Evolutionary conservation across 495 filamentous ascomycete genomes (phyloP), one percentile per base, ranked within the genome.

Genomic region (Aspergillus incahuasiensis): DNA sequence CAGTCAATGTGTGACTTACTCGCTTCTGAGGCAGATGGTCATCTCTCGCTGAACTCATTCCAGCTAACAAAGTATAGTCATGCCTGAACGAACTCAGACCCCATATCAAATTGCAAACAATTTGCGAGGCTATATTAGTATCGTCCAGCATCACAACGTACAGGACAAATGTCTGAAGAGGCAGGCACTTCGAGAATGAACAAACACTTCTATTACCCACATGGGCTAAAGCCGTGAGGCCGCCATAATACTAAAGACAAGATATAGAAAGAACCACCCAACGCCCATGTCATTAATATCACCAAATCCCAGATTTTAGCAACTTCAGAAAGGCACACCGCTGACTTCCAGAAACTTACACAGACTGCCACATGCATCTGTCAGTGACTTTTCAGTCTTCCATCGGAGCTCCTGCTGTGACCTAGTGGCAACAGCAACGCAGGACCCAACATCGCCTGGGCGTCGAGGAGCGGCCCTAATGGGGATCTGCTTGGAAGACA

Each of bases 351-450:
- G 51, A 48, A 75, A 96, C 62, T 84, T 86, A 85, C 90, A 95
- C 53, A 96, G 78, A 69, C 91, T 89, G 55, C 80, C 77, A 68
- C 91, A 96, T 2, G 89, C 89, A 67, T 92, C 81, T 68, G 90
- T 87, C 61, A 96, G 74, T 3, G 87, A 87, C 52, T 86, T 81
- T 68, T 91, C 79, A 8, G 91, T 91, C 76, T 90, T 91, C 91
- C 91, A 96, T 16, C 82, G 73, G n/a, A 96, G 82, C 78, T 96
- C 91, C 62, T 84, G 67, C 59, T 91, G 90, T 11, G 91, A 90
- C 38, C 87, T 81, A n/a, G 82, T 81, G 25, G 89, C 89, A 66
- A 92, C 87, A 39, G 91, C 66, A 86, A 75, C 59, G 87, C 91
- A 75, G 86, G 89, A 53, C 81, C 91, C 63, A 75, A 95, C 80